Percentiles rank a stretch among this genome's conserved stretches.
Evolutionary conservation across 2,329 filamentous ascomycete species (phyloP).

Genomic region (Teratosphaeria pseudoeucalypti): DNA sequence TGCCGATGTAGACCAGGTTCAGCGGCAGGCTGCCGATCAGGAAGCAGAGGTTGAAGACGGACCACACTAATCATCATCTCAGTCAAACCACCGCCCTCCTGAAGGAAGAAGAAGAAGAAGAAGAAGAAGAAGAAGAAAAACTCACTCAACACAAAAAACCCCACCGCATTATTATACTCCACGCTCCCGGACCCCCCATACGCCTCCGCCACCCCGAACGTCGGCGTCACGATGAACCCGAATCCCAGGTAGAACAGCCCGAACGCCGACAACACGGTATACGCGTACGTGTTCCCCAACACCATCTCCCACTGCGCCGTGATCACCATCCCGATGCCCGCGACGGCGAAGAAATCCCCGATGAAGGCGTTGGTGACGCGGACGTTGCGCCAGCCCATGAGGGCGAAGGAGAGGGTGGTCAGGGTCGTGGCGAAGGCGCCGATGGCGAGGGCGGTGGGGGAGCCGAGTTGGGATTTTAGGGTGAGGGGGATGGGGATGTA

Average conservation of each 20-base stretch:
- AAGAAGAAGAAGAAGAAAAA: not conserved
- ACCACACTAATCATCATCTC: constrained; percentile 29
- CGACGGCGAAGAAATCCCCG: constrained; percentile 45
- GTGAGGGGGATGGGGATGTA: constrained; percentile 24
- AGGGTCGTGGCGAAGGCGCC: constrained; percentile 46
- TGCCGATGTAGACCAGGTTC: constrained; percentile 39
- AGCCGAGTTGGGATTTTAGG: constrained; percentile 21
- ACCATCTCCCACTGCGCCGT: constrained; percentile 48
- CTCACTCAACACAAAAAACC: constrained; percentile 39
- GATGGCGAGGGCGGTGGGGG: constrained; percentile 39
- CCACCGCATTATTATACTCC: constrained; percentile 40
- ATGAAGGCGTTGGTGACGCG: constrained; percentile 43
- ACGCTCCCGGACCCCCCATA: constrained; percentile 33
- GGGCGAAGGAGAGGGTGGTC: constrained; percentile 42
- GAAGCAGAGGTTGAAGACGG: constrained; percentile 38
- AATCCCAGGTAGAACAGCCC: constrained; percentile 45
- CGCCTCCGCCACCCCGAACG: constrained; percentile 35
- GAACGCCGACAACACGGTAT: constrained; percentile 46
- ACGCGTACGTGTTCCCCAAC: constrained; percentile 41
- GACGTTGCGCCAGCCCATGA: constrained; percentile 47
- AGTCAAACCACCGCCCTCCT: not conserved
- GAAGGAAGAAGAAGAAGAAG: not conserved
- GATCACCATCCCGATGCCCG: constrained; percentile 42
- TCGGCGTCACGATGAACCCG: constrained; percentile 38
- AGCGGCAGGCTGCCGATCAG: constrained; percentile 36